Base-by-base conservation (phyloP, 2,329 filamentous ascomycete species). In the Paracorniculantispora psalliotae region DNA sequence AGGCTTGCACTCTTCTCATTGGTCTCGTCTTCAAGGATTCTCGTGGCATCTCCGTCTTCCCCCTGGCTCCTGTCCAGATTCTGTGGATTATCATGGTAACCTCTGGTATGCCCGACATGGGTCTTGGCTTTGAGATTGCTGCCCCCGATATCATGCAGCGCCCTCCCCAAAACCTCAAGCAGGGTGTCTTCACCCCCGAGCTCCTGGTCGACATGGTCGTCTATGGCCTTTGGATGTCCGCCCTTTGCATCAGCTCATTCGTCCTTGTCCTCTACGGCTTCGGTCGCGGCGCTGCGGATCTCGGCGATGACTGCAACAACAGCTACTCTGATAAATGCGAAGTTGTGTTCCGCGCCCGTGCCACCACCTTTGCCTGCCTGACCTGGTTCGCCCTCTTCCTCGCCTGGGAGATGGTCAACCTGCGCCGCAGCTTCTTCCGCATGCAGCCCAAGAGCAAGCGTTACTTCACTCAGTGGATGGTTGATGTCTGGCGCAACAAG, bases 41-140 rank as follows among this genome's bases (percentile, higher is more conserved):
- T 4, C 76, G 75, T 15, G 76, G 79, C 1, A 72, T 88, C 25
- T 90, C 87, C 0, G 86, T 90, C 5, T 91, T 90, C 67, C 87
- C 87, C 0, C 78, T 91, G 15, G 79, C 86, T 0, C 88, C 88
- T 0, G 85, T 91, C n/a, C 83, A 91, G 64, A 89, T 91, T 62
- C 77, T 91, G 44, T 91, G 87, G 88, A 86, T 91, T 62, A 91
- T 90, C 66, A 90, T 91, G 87, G 81, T 91, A 58, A 91, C 88
- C 0, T 89, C 86, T 33, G 85, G 84, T 51, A 79, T 90, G 67
- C 87, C 88, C 3, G 88, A 90, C 62, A 90, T 91, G 85, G 88
- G 87, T 61, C 78, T 91, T 3, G 87, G 88, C 2, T 86, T 90
- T 72, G 88, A 91, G 71, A 75, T 81, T 57, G 87, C 87, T 0